Base-by-base conservation (phyloP, 352 stramenopile genomes). In the Phytophthora sojae region DNA sequence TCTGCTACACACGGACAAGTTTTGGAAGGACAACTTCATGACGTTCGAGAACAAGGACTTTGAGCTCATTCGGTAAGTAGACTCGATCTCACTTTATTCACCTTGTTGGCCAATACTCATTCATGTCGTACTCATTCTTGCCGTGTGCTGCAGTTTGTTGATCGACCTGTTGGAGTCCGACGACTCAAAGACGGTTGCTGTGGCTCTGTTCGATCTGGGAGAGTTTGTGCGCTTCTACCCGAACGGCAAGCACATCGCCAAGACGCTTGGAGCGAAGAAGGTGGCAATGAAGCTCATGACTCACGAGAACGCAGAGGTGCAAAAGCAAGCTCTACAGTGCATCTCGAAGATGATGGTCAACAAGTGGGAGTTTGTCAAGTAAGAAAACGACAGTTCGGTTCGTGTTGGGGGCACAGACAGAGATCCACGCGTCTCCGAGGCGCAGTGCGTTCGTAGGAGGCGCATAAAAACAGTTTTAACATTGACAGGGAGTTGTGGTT, bases 281-380 rank as follows among this genome's bases (percentile, higher is more conserved):
- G 83, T 97, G 54, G 93, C 97, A 44, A 99, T 99, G 97, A 92
- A 96, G 55, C 90, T 99, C 64, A 98, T 99, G 86, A 98, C 98
- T 69, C 94, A 98, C 80, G 94, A 81, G 60, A 98, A 99, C 79
- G 76, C 87, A 0, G 97, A 99, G 63, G 90, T 99, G n/a, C 96
- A 99, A 82, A 98, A 98, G 81, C 96, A 99, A 81, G 97, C 97
- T 19, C 85, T 99, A 32, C 94, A 99, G 76, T 99, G 96, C 78
- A 97, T 99, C 63, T 99, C 94, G 54, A 99, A 99, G 90, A 98
- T 99, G 81, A 98, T 99, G 94, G 96, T 99, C 42, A 97, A 98
- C 75, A 99, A 99, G 75, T 99, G 97, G 97, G 97, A 99, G 75
- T 98, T 97, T 76, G 89, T 97, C 75, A 94, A 94, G 77, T 95